Evolutionary conservation across 495 filamentous ascomycete genomes (phyloP), one percentile per base, ranked within the genome.

Genomic region (Aspergillus asperescens): DNA sequence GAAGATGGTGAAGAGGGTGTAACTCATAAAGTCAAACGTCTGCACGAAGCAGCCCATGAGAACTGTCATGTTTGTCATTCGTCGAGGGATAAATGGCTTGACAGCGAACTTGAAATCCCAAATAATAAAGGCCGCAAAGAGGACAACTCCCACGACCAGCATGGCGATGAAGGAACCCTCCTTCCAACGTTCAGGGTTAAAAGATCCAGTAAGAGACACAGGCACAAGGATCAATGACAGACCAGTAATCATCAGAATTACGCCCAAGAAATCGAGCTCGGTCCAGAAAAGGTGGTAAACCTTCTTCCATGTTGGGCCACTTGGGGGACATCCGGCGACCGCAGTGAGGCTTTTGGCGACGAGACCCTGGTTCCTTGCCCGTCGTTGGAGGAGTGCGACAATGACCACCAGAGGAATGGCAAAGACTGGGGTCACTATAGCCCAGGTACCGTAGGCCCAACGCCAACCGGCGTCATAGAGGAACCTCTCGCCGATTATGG

Each of bases 11-110:
- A 62, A 62, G 1, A 64, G 59, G 0, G 62, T 62, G 22, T 62
- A 62, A 22, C 62, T 59, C 32, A 64, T 62, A 40, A 64, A 64
- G 22, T 64, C 59, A 3, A 64, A 40, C 5, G 54, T 54, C 1
- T 59, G 59, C 2, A 64, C 52, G 4, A 59, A 37, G 37, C 62
- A 64, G 0, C 72, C 67, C 7, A 70, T 68, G 25, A 72, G 70
- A 3, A 90, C 78, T 37, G 71, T 84, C 23, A 85, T 80, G 55
- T 87, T 48, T 1, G 7, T 78, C 52, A 93, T 77, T 29, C 80
- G 77, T 6, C 79, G 76, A 7, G 87, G 87, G 2, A 93, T 71
- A 2, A 87, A 89, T 4, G 89, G 89, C 9, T 77, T 82, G 23
- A 87, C 78, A 0, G 81, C 81, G 60, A 77, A 76, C 68, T 78